These are phyloP conservation scores for Tetradesmus obliquus DNA, from an alignment of 139 green algal genomes.

Conservation along the genomic window DNA sequence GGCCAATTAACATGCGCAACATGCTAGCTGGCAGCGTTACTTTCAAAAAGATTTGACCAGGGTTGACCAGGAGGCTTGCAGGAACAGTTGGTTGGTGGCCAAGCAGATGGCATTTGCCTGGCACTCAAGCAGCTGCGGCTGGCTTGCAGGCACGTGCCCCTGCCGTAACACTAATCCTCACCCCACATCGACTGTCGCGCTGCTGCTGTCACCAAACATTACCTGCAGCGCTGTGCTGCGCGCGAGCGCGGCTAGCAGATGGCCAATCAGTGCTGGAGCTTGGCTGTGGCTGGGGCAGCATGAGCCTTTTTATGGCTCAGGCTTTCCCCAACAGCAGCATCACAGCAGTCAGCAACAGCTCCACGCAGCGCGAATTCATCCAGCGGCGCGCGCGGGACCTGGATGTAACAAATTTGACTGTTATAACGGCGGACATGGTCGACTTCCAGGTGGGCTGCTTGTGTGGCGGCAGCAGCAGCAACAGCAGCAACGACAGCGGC, in stretches of 20 bases:
- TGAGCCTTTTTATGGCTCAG: conserved; percentile 88
- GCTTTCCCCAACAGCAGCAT: conserved; percentile 62
- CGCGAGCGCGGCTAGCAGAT: conserved; percentile 82
- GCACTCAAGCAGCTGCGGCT: neutral
- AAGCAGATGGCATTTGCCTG: too few relatives aligned
- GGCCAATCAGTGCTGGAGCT: conserved; percentile 93
- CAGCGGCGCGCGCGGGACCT: conserved; percentile 62
- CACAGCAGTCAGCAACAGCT: conserved; percentile 90
- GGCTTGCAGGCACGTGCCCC: neutral
- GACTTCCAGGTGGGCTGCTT: conserved; percentile 64
- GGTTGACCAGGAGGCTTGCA: too few relatives aligned
- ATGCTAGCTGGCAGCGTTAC: too few relatives aligned
- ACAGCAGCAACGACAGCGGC: too few relatives aligned
- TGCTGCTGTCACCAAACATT: neutral
- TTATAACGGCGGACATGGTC: conserved; percentile 85
- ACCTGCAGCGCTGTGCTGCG: conserved; percentile 79
- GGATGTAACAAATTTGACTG: conserved; percentile 86
- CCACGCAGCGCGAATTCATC: conserved; percentile 89
- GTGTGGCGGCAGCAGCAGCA: too few relatives aligned
- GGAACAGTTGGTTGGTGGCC: too few relatives aligned
- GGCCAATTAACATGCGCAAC: too few relatives aligned
- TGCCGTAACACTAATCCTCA: neutral
- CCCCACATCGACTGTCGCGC: neutral
- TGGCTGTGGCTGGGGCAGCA: conserved; percentile 97
- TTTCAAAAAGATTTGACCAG: too few relatives aligned